Evolutionary conservation across 2,329 filamentous ascomycete species (phyloP).

Genomic region (Magnaporthiopsis incrustans): DNA sequence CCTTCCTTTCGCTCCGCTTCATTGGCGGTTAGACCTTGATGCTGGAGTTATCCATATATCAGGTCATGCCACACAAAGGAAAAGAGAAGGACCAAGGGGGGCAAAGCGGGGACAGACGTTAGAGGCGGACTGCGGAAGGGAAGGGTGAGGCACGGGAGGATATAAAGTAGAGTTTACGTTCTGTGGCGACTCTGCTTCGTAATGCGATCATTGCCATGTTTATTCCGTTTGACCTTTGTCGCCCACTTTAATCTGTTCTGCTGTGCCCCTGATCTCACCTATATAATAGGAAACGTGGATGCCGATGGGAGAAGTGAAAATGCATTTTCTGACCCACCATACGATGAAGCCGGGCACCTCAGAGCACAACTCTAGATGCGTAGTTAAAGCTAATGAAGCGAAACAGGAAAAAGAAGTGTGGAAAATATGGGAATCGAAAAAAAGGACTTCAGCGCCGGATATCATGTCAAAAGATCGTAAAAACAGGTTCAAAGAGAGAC

Average conservation of each 20-base stretch:
- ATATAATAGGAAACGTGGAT: background rate
- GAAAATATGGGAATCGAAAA: background rate
- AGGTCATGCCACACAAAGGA: too few species aligned
- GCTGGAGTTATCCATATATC: too few species aligned
- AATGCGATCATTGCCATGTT: background rate
- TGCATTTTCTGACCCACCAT: background rate
- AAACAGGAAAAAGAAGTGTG: background rate
- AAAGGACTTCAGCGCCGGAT: background rate
- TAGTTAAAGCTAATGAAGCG: background rate
- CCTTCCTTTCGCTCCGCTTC: too few species aligned
- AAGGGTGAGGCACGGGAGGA: too few species aligned
- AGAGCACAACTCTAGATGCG: background rate
- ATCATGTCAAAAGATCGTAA: background rate
- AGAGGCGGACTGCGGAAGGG: too few species aligned
- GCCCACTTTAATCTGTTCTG: too few species aligned
- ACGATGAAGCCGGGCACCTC: background rate
- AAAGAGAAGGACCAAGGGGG: too few species aligned
- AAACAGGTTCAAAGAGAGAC: background rate
- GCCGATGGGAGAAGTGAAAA: background rate
- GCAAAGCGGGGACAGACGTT: too few species aligned
- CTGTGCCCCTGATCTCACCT: background rate
- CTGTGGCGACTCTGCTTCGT: background rate
- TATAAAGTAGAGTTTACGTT: too few species aligned
- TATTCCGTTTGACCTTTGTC: too few species aligned
- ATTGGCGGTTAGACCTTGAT: too few species aligned